phyloP scores from a whole-genome alignment of 202 grass and related monocot species.

The Digitaria exilis region DNA sequence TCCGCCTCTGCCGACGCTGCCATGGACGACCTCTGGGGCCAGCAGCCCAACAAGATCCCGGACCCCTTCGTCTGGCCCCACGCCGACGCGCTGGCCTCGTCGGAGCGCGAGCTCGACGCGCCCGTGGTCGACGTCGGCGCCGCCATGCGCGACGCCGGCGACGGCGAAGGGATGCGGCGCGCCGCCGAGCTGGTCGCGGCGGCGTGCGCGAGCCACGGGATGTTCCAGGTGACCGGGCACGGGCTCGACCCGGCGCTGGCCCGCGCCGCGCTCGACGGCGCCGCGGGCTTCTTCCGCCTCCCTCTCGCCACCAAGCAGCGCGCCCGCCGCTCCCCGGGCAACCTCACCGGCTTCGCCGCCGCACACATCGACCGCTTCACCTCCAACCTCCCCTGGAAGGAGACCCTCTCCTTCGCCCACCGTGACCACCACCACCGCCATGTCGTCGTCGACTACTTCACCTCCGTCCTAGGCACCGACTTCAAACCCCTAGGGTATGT shows the following conservation, averaged over 20 bases:
- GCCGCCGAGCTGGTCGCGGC: slow-evolving; percentile 40
- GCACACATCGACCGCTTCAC: slow-evolving; percentile 72
- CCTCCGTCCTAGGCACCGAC: slow-evolving; percentile 51
- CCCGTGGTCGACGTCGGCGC: slow-evolving; percentile 61
- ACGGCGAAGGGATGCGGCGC: slow-evolving; percentile 14
- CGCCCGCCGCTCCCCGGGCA: slow-evolving; percentile 46
- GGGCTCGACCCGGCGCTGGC: slow-evolving; percentile 48
- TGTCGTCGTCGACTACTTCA: slow-evolving; percentile 65
- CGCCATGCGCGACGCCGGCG: slow-evolving; percentile 28
- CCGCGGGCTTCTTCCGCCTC: slow-evolving; percentile 61
- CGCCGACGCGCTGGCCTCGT: slow-evolving; percentile 23
- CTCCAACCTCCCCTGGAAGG: slow-evolving; percentile 81
- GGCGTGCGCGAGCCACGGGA: slow-evolving; percentile 63
- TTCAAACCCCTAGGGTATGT: slow-evolving; percentile 77
- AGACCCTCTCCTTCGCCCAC: slow-evolving; percentile 80
- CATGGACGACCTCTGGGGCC: slow-evolving; percentile 34
- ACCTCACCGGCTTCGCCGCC: slow-evolving; percentile 58
- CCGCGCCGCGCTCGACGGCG: slow-evolving; percentile 57
- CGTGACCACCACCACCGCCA: neutral
- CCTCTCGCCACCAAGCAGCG: slow-evolving; percentile 57
- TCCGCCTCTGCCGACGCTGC: neutral
- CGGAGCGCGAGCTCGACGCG: slow-evolving; percentile 46
- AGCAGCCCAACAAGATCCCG: slow-evolving; percentile 62
- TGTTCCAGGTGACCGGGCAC: slow-evolving; percentile 76
- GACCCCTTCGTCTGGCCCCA: slow-evolving; percentile 63